Evolutionary conservation across 208 protist genomes (phyloP), one percentile per base, ranked within the genome.

Genomic region (Trypanosomatidae sp.): DNA sequence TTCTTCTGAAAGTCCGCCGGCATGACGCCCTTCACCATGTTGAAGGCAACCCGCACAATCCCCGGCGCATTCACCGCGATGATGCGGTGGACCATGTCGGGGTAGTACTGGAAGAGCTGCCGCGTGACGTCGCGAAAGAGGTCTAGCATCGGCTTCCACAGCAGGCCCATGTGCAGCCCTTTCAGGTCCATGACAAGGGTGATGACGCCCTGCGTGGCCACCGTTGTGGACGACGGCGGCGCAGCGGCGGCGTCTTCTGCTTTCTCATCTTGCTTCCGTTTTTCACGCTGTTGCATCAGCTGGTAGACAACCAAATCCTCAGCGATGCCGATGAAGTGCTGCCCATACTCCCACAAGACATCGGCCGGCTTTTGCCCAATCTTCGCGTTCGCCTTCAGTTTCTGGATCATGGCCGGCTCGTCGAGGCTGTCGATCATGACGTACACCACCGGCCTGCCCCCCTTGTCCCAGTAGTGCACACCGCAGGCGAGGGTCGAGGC

Each of bases 391-490:
- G 77, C 36, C 50, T 62, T 67, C 8, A 93, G 76, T 3, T 81
- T 74, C 25, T 53, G 41, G n/a, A 83, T 70, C 13, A 90, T 55
- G 13, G 65, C 49, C 10, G 47, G 44, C 55, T 71, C 65, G 15
- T 80, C 71, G 1, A 93, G 62, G 8, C 46, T 59, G 15, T 62
- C 52, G n/a, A 93, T 53, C 39, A 71, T 71, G 15, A 75, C 53
- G 55, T 91, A 94, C 66, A 89, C 46, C 4, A 94, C 89, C 3
- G 86, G 86, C 33, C 77, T 79, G 5, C 89, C 89, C 6, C 69
- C 59, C 59, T 86, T 89, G 77, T 94, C 89, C 77, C 82, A 89
- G 72, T 94, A 89, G 68, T 94, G 89, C 33, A 93, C 70, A 44
- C 74, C 80, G 28, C 75, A 80, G 17, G 79, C 55, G 12, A 84